Evolutionary conservation across 192 early-diverging fungal genomes (phyloP), one percentile per base, ranked within the genome.

Genomic region (Entomortierella parvispora): DNA sequence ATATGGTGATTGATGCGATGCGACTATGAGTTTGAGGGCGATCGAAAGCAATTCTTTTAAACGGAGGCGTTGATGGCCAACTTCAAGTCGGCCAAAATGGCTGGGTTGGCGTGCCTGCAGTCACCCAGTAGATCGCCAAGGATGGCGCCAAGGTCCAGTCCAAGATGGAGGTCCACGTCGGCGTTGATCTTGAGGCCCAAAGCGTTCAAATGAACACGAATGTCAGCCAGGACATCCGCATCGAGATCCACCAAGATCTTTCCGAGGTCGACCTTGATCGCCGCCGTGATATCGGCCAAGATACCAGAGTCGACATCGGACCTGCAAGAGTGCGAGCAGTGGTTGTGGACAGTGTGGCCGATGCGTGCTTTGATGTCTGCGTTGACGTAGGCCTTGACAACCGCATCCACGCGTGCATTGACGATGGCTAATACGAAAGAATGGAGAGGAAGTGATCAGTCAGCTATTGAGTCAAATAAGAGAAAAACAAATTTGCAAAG

Each of bases 341-440:
- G 62, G 17, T 26, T 9, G 3, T 18, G 62, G 1, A 65, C 62
- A 32, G 48, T 14, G 5, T 65, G 37, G 20, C 40, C 50, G 40
- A 65, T 45, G 22, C 26, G 50, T 33, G 62, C 18, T 34, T 32
- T 65, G 62, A 65, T 53, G 11, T 50, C 50, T 2, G 51, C 6
- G 40, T 65, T 65, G 23, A 65, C 62, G 23, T 40, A 65, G 50
- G 53, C 62, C 50, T 65, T 54, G 49, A 65, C 50, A 12, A 22
- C 26, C 18, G 62, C 62, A 65, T 65, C 62, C 2, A 65, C 51
- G 49, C 43, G 52, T 22, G 37, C 62, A 52, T 65, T 26, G 12
- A 65, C 62, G 3, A 65, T 52, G 22, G 62, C 62, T 65, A 42
- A 23, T 51, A 43, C 0, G 51, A n/a, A 10, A 9, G 29, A 7